phyloP scores from a whole-genome alignment of 1,139 yeast species.

The Saccharomyces hybrid region DNA sequence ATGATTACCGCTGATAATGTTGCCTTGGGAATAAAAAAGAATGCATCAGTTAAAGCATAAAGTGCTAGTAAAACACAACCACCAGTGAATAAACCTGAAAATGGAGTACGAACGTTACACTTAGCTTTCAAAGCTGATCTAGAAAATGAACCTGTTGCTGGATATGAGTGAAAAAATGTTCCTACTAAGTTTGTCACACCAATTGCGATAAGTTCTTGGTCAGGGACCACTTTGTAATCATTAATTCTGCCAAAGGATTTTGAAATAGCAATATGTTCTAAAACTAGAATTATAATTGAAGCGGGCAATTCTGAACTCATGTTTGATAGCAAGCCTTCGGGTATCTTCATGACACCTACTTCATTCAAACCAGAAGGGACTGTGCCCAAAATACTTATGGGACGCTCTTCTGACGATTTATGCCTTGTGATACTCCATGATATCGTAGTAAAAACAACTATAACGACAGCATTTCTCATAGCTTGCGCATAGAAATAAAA shows the following conservation, averaged over 20 bases:
- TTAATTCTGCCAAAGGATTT: constrained; percentile 90
- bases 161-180: constrained; percentile 87
- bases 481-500: constrained; percentile 58
- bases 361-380: constrained; percentile 79
- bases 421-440: constrained; percentile 53
- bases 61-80: constrained; percentile 79
- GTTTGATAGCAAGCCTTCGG: constrained; percentile 50
- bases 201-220: constrained; percentile 90
- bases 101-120: constrained; percentile 92
- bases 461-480: constrained; percentile 72
- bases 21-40: constrained; percentile 87
- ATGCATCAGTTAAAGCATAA: constrained; percentile 73
- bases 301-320: constrained; percentile 80
- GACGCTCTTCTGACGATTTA: constrained; percentile 31
- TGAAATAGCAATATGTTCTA: constrained; percentile 90
- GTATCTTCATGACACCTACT: constrained; percentile 65
- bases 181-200: constrained; percentile 88
- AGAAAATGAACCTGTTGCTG: constrained; percentile 93
- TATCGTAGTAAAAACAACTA: constrained; percentile 68
- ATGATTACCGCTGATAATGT: constrained; percentile 79
- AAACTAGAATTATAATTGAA: constrained; percentile 70
- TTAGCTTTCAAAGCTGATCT: constrained; percentile 91
- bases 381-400: constrained; percentile 55
- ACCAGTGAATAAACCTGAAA: constrained; percentile 89
- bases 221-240: constrained; percentile 84